These are phyloP conservation scores for Phytophthora capsici DNA, from an alignment of 352 stramenopile species.

Conservation along the genomic window DNA sequence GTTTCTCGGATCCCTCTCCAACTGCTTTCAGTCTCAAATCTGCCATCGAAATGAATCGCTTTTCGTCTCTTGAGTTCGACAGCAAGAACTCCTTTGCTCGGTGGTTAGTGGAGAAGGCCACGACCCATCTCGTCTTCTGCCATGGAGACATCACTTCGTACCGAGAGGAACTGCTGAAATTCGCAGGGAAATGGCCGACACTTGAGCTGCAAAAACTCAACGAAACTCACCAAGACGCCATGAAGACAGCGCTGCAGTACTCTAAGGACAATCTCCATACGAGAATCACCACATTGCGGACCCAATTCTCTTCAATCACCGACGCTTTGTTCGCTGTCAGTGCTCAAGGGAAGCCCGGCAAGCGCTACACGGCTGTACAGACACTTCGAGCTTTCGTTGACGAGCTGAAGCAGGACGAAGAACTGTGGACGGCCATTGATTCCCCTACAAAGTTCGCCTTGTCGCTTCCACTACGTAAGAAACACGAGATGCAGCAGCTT, in stretches of 20 bases:
- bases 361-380: slow-evolving; percentile 29
- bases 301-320: slow-evolving; percentile 34
- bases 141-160: slow-evolving; percentile 23
- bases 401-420: slow-evolving; percentile 28
- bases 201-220: slow-evolving; percentile 31
- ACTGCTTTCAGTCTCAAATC: not conserved
- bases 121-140: slow-evolving; percentile 13
- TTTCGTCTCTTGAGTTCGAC: slow-evolving; percentile 28
- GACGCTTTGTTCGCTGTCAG: slow-evolving; percentile 40
- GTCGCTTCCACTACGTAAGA: slow-evolving; percentile 39
- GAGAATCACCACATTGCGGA: slow-evolving; percentile 26
- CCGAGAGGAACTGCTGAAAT: slow-evolving; percentile 41
- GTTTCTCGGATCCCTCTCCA: slow-evolving; percentile 1
- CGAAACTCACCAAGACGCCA: slow-evolving; percentile 9
- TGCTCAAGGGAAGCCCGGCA: slow-evolving; percentile 30
- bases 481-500: slow-evolving; percentile 43
- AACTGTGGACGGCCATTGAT: slow-evolving; percentile 36
- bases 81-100: slow-evolving; percentile 43
- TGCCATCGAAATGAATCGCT: slow-evolving; percentile 21
- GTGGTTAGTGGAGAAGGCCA: slow-evolving; percentile 37
- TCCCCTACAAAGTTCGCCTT: slow-evolving; percentile 35
- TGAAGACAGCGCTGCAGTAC: slow-evolving; percentile 1
- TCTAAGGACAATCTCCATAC: slow-evolving; percentile 12
- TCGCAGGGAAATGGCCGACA: slow-evolving; percentile 36
- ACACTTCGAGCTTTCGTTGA: slow-evolving; percentile 29